These are phyloP conservation scores for Coelastrella sp. DNA, from an alignment of 139 green algal genomes.

Conservation along the genomic window DNA sequence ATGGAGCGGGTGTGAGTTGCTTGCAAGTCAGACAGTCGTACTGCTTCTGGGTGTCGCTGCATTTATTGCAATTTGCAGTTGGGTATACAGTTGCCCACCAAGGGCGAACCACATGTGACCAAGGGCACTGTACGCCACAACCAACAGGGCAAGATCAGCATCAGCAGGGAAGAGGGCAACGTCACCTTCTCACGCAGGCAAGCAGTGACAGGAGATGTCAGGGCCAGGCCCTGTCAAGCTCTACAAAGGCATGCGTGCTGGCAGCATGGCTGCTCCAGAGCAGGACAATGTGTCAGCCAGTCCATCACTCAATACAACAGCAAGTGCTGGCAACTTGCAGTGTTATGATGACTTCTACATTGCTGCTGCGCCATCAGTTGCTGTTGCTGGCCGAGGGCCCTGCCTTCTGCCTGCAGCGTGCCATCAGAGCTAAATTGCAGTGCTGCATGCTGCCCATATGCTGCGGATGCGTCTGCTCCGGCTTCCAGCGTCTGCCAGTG, in stretches of 20 bases:
- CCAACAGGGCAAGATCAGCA: constrained; percentile 59
- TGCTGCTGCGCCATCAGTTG: too few relatives aligned
- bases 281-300: too few relatives aligned
- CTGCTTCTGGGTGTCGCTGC: background rate
- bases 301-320: background rate
- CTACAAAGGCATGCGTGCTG: too few relatives aligned
- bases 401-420: too few relatives aligned
- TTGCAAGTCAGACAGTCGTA: background rate
- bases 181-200: constrained; percentile 56
- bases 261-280: too few relatives aligned
- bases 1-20: background rate
- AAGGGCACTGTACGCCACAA: constrained; percentile 64
- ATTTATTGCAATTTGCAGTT: constrained; percentile 19
- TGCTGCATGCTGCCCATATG: too few relatives aligned
- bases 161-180: constrained; percentile 61
- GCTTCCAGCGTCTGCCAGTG: background rate
- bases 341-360: too few relatives aligned
- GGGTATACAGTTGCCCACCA: constrained; percentile 54
- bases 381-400: too few relatives aligned
- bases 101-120: constrained; percentile 44
- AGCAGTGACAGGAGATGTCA: constrained; percentile 32
- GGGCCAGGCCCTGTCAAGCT: too few relatives aligned
- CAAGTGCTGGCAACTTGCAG: too few relatives aligned
- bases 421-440: too few relatives aligned
- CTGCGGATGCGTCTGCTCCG: background rate